These are phyloP conservation scores for Colletotrichum noveboracense DNA, from an alignment of 2,329 filamentous ascomycete genomes.

Conservation along the genomic window DNA sequence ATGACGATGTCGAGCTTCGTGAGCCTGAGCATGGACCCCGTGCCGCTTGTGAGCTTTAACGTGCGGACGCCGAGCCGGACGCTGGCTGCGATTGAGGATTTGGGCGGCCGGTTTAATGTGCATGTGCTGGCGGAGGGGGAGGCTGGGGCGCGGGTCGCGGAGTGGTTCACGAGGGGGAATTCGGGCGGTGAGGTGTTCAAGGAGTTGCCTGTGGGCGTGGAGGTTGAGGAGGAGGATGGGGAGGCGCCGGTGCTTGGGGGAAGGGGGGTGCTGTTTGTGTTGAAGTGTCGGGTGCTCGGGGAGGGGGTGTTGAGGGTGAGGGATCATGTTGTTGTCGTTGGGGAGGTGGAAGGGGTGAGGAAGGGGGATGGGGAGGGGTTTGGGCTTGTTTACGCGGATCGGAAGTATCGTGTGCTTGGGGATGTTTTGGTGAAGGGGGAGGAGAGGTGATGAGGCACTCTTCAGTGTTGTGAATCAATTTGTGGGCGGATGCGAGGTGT, in stretches of 20 bases:
- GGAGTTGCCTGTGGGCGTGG: constrained; percentile 28
- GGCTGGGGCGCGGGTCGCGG: constrained; percentile 54
- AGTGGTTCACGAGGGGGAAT: constrained; percentile 58
- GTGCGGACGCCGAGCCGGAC: constrained; percentile 61
- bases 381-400: constrained; percentile 55
- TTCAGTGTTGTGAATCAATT: too few species aligned
- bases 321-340: constrained; percentile 58
- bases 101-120: constrained; percentile 55
- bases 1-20: constrained; percentile 68
- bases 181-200: constrained; percentile 40
- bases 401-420: constrained; percentile 51
- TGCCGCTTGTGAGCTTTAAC: constrained; percentile 62
- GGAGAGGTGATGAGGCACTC: too few species aligned
- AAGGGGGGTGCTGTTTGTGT: constrained; percentile 57
- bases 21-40: constrained; percentile 56
- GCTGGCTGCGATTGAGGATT: constrained; percentile 51
- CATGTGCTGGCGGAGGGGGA: constrained; percentile 56
- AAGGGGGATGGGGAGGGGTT: constrained; percentile 37
- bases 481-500: not conserved
- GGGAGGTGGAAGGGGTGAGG: constrained; percentile 53
- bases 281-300: constrained; percentile 46
- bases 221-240: constrained; percentile 19
- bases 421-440: constrained; percentile 30
- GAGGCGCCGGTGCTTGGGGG: constrained; percentile 50
- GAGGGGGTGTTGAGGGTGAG: constrained; percentile 53